phyloP scores from a whole-genome alignment of 73 alveolate species.

The Paramecium octaurelia region DNA sequence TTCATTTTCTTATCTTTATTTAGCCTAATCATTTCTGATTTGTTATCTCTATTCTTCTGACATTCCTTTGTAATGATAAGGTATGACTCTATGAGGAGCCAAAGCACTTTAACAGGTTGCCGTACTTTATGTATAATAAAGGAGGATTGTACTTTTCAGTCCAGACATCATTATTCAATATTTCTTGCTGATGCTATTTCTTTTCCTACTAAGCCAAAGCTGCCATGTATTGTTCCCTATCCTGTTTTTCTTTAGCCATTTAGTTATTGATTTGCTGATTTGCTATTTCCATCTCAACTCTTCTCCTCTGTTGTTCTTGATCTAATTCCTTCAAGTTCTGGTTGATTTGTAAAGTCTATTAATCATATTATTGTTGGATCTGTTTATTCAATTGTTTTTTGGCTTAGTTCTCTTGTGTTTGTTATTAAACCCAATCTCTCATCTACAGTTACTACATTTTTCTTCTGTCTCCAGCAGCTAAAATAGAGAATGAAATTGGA shows the following conservation, averaged over 20 bases:
- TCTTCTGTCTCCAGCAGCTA: constrained; percentile 49
- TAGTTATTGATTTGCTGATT: background rate
- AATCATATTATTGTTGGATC: background rate
- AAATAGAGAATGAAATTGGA: background rate
- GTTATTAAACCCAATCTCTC: background rate
- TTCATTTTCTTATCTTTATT: constrained; percentile 66
- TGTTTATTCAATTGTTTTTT: background rate
- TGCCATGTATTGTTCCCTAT: constrained; percentile 59
- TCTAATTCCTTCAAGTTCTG: background rate
- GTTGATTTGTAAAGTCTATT: background rate
- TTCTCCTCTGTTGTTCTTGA: background rate
- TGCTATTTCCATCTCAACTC: background rate
- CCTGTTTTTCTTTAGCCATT: constrained; percentile 62
- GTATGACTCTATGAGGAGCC: constrained; percentile 87
- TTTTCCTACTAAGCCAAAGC: constrained; percentile 42
- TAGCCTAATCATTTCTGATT: constrained; percentile 68
- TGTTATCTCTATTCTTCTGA: constrained; percentile 63
- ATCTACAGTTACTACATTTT: constrained; percentile 28
- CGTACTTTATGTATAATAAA: constrained; percentile 69
- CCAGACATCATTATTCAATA: constrained; percentile 60
- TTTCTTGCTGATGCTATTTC: constrained; percentile 52
- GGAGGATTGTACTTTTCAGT: constrained; percentile 46
- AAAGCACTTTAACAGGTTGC: constrained; percentile 67
- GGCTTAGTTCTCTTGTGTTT: background rate
- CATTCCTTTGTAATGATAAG: constrained; percentile 87